Conservation (phyloP, 306 rosid species). For the Crotalaria pallida region DNA sequence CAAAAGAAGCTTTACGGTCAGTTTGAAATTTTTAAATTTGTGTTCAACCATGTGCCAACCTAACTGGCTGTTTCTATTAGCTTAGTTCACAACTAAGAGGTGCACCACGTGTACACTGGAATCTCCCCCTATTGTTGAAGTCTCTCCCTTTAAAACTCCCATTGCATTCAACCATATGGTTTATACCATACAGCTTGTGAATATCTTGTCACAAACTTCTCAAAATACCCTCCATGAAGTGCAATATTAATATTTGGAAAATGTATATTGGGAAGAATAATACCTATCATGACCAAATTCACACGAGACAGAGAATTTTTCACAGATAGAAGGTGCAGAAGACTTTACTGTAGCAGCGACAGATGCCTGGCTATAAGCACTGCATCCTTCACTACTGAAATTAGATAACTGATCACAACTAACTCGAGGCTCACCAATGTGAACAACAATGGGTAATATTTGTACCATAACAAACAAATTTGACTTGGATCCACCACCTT, state of each 20-base stretch:
- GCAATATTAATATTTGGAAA: constrained; percentile 8
- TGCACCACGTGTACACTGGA: not conserved
- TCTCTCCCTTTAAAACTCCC: not conserved
- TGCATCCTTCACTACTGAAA: constrained; percentile 39
- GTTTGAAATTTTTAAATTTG: constrained; percentile 2
- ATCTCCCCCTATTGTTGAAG: not conserved
- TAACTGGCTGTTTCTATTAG: not conserved
- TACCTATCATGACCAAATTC: constrained; percentile 87
- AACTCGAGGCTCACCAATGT: constrained; percentile 46
- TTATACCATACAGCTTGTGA: not conserved
- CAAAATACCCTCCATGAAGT: not conserved
- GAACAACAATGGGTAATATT: constrained; percentile 55
- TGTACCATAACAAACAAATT: constrained; percentile 58
- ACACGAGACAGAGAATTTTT: constrained; percentile 60
- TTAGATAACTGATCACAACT: constrained; percentile 50
- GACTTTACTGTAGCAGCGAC: constrained; percentile 41
- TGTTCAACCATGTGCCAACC: not conserved
- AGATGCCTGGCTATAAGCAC: constrained; percentile 50
- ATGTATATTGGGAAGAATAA: constrained; percentile 13
- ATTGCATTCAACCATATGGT: not conserved
- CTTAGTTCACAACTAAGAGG: not conserved
- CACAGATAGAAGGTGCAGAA: constrained; percentile 49
- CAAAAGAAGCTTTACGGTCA: not conserved
- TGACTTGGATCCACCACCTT: constrained; percentile 44
- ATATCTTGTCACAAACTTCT: not conserved